A percentile compares a stretch with the other conserved stretches of the same genome.
phyloP scores from a whole-genome alignment of 441 rosid genomes.

The Populus hybrid region DNA sequence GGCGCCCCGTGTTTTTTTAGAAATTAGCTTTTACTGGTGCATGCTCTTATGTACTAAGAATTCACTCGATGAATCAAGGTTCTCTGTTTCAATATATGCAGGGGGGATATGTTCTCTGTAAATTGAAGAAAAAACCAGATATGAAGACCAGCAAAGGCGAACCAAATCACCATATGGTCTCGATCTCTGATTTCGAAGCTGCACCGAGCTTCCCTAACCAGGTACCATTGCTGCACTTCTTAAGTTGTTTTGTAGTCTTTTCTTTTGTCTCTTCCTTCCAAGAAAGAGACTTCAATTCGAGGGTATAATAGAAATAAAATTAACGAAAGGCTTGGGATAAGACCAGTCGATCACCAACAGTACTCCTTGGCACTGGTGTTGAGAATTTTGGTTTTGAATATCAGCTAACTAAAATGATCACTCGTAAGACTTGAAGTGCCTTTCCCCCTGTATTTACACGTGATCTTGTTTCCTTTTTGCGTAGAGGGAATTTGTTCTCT shows the following conservation, averaged over 20 bases:
- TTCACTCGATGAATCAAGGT: neutral
- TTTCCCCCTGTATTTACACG: too few species aligned
- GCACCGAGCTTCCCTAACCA: neutral
- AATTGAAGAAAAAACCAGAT: constrained; percentile 18
- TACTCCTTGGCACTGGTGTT: too few species aligned
- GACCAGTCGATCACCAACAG: too few species aligned
- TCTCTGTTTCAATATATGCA: neutral
- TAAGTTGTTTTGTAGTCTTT: neutral
- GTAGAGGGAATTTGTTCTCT: constrained; percentile 25
- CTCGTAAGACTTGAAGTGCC: too few species aligned
- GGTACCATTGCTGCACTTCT: neutral
- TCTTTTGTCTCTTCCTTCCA: too few species aligned
- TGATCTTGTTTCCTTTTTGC: neutral
- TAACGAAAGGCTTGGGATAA: too few species aligned
- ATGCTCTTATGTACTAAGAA: neutral
- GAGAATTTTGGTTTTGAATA: too few species aligned
- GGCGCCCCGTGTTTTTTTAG: neutral
- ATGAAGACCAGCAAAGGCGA: neutral
- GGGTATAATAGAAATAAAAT: too few species aligned
- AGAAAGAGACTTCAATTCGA: too few species aligned
- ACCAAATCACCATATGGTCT: neutral
- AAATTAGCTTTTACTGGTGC: neutral
- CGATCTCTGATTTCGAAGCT: neutral
- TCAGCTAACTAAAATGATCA: neutral
- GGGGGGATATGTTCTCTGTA: constrained; percentile 25